Base-by-base conservation (phyloP, 768 basidiomycete genomes). In the Trametes gibbosa region DNA sequence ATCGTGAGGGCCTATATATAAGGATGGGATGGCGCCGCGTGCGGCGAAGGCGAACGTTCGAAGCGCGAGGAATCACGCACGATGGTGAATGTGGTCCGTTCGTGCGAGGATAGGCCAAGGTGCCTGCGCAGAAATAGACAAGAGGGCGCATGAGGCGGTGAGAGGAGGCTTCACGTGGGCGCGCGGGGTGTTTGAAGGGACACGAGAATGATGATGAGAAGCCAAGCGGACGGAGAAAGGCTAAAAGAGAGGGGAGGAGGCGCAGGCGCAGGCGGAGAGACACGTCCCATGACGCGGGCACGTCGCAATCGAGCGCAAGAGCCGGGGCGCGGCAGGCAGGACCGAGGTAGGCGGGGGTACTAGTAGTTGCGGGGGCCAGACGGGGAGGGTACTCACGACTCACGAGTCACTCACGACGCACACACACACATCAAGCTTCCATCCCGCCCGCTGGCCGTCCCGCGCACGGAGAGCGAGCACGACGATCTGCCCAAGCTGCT, bases 271-370 rank as follows among this genome's bases (percentile, higher is more conserved):
- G n/a, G 25, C 17, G 10, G n/a, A 46, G 53, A 23, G 37, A 45
- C 48, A 56, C 56, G 59, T 61, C 63, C 53, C 59, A 64, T 64
- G 63, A 61, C 63, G 63, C 59, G 46, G 59, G 56, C 48, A 60
- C 50, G 37, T 19, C 59, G 63, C 59, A 61, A 61, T 61, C 52
- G 56, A 45, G 51, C 59, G 63, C 59, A 64, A 64, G 59, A 59
- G 53, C 58, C 55, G 55, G 48, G 34, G 51, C 58, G 45, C 55
- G 63, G 54, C 53, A 47, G 23, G n/a, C n/a, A n/a, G n/a, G 51
- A 56, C 47, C 52, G 12, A 17, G n/a, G 52, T 27, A 43, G 39
- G 41, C 39, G 49, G 57, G 54, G 50, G 58, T 49, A 58, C 58
- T 56, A 51, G 57, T 56, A 58, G 50, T 24, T 9, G 35, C 50